A percentile compares a stretch with the other conserved stretches of the same genome.
These are phyloP conservation scores for Nymphaea colorata DNA, from an alignment of 164 flowering plant genomes.

Conservation along the genomic window DNA sequence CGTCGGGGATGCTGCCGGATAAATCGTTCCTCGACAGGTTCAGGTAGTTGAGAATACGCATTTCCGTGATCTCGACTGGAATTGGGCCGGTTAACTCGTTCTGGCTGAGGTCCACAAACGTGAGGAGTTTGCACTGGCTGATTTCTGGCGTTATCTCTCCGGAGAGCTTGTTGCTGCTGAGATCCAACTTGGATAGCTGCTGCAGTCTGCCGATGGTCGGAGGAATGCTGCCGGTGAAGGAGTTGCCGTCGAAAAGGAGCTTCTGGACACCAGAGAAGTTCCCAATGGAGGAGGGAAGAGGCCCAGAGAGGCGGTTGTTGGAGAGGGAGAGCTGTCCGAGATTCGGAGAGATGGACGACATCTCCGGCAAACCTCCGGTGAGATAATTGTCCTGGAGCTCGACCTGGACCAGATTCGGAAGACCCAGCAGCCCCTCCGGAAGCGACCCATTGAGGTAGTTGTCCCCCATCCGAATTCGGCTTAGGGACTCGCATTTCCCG, in stretches of 20 bases:
- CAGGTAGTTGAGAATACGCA: slow-evolving; percentile 79
- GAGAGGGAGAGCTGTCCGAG: slow-evolving; percentile 73
- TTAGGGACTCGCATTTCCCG: slow-evolving; percentile 55
- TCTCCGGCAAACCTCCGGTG: slow-evolving; percentile 53
- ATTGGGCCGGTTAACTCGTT: slow-evolving; percentile 74
- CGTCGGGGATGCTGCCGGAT: slow-evolving; percentile 58
- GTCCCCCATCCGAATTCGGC: slow-evolving; percentile 66
- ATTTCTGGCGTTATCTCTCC: slow-evolving; percentile 65
- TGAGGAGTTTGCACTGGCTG: slow-evolving; percentile 65
- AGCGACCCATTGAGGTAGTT: slow-evolving; percentile 77
- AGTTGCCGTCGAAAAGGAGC: slow-evolving; percentile 80
- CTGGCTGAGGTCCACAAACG: slow-evolving; percentile 78
- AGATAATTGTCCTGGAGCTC: slow-evolving; percentile 73
- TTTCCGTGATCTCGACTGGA: slow-evolving; percentile 60
- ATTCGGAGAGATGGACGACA: slow-evolving; percentile 18
- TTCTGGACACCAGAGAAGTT: slow-evolving; percentile 81
- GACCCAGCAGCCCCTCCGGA: slow-evolving; percentile 56
- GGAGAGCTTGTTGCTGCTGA: slow-evolving; percentile 62
- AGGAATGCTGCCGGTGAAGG: slow-evolving; percentile 66
- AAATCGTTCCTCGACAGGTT: slow-evolving; percentile 80
- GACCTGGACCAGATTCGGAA: slow-evolving; percentile 56
- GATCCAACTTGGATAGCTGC: slow-evolving; percentile 86
- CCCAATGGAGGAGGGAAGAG: slow-evolving; percentile 65
- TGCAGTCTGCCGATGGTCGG: slow-evolving; percentile 65
- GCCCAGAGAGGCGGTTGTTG: slow-evolving; percentile 62